Conservation (phyloP, 2,329 filamentous ascomycete species). For the Cladosporium velox region DNA sequence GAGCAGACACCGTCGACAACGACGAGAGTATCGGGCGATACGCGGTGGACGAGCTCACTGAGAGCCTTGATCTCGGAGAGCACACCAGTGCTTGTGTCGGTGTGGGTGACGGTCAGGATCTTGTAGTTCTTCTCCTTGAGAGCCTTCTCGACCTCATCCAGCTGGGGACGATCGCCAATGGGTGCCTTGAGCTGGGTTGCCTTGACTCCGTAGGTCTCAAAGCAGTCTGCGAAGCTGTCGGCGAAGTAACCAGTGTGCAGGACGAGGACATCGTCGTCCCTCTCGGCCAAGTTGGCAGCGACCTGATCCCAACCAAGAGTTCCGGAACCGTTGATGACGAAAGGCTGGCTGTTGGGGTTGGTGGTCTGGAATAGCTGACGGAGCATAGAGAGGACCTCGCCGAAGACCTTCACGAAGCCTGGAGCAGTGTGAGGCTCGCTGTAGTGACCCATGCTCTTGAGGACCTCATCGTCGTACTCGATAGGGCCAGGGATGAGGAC, state of each 20-base stretch:
- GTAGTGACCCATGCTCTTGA: slow-evolving; percentile 92
- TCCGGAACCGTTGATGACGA: slow-evolving; percentile 90
- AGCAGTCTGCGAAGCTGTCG: slow-evolving; percentile 89
- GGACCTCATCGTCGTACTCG: slow-evolving; percentile 96
- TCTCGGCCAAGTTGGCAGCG: slow-evolving; percentile 87
- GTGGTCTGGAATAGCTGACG: slow-evolving; percentile 93
- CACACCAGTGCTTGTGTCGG: slow-evolving; percentile 96
- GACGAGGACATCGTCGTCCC: slow-evolving; percentile 86
- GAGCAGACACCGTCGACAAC: slow-evolving; percentile 97
- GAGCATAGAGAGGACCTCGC: slow-evolving; percentile 83
- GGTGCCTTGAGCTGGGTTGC: slow-evolving; percentile 87
- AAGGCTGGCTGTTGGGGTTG: slow-evolving; percentile 79
- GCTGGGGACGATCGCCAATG: slow-evolving; percentile 83
- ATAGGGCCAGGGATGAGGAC: slow-evolving; percentile 96
- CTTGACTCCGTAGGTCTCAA: slow-evolving; percentile 86
- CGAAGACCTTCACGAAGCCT: slow-evolving; percentile 85
- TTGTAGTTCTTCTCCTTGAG: slow-evolving; percentile 92
- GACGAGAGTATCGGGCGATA: slow-evolving; percentile 87
- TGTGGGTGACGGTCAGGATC: slow-evolving; percentile 90
- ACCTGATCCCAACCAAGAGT: slow-evolving; percentile 97
- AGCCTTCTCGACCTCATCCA: slow-evolving; percentile 84
- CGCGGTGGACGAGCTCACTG: slow-evolving; percentile 76
- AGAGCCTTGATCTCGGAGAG: slow-evolving; percentile 86
- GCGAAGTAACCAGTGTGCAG: slow-evolving; percentile 97
- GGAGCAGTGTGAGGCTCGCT: slow-evolving; percentile 92